Conservation (phyloP, 2,329 filamentous ascomycete genomes). For the Diaporthe longicolla region DNA sequence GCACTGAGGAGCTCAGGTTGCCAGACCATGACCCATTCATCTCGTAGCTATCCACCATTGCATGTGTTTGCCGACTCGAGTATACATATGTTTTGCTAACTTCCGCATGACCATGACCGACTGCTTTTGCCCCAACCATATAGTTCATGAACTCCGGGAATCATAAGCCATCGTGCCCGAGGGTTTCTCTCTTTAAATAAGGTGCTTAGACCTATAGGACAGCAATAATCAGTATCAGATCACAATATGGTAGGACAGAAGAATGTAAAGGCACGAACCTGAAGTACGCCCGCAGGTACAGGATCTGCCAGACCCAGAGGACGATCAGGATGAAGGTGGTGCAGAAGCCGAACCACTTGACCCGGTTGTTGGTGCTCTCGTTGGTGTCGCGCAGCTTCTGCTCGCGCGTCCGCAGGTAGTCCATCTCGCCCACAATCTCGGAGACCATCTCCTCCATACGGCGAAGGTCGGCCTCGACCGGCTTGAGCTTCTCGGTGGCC, state of each 20-base stretch:
- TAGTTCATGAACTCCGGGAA: constrained; percentile 43
- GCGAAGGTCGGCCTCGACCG: constrained; percentile 93
- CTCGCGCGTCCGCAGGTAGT: constrained; percentile 90
- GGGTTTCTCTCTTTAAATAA: constrained; percentile 64
- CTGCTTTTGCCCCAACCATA: constrained; percentile 37
- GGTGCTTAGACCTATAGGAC: constrained; percentile 74
- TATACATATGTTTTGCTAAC: constrained; percentile 35
- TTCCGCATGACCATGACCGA: constrained; percentile 37
- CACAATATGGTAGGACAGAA: too few species aligned
- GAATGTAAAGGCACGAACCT: constrained; percentile 62
- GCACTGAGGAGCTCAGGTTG: background rate
- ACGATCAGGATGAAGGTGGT: constrained; percentile 93
- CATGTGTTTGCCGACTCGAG: constrained; percentile 33
- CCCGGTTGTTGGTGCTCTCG: constrained; percentile 98
- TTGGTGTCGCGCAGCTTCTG: constrained; percentile 98
- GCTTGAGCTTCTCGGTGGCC: constrained; percentile 97
- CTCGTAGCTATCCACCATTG: constrained; percentile 29
- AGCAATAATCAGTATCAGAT: constrained; percentile 33
- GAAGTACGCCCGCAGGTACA: constrained; percentile 98
- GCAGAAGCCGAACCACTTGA: constrained; percentile 97
- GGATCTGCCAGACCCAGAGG: constrained; percentile 95
- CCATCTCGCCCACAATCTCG: constrained; percentile 95
- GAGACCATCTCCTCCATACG: constrained; percentile 91
- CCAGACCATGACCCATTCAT: constrained; percentile 24
- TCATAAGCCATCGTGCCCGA: constrained; percentile 43